phyloP scores from a whole-genome alignment of 805 yeast species.

The Torulaspora microellipsoides region DNA sequence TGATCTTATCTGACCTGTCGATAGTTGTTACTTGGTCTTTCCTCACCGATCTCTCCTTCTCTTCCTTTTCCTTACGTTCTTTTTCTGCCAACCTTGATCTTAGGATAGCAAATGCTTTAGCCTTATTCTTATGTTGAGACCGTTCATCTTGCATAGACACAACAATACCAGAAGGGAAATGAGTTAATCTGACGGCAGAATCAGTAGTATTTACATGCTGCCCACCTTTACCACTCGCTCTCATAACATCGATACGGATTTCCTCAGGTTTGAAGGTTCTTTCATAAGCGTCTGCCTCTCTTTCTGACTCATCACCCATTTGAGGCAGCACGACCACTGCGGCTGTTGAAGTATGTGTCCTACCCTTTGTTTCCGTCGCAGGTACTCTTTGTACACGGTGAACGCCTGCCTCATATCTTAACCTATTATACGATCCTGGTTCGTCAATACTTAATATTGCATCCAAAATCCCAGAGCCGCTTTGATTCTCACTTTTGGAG shows the following conservation, averaged over 20 bases:
- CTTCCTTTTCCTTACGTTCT: conserved; percentile 61
- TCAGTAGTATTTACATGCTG: conserved; percentile 98
- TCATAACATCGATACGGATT: conserved; percentile 90
- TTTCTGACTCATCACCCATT: conserved; percentile 52
- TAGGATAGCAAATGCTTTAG: conserved; percentile 80
- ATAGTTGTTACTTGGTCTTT: conserved; percentile 83
- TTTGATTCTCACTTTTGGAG: conserved; percentile 50
- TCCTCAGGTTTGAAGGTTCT: conserved; percentile 80
- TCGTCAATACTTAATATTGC: conserved; percentile 72
- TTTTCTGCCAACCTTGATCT: conserved; percentile 80
- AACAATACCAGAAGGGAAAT: conserved; percentile 82
- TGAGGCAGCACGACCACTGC: conserved; percentile 93
- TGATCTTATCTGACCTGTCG: conserved; percentile 85
- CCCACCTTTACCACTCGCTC: conserved; percentile 96
- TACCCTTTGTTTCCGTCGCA: conserved; percentile 86
- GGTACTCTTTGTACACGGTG: conserved; percentile 96
- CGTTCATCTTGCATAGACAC: conserved; percentile 93
- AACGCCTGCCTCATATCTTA: conserved; percentile 89
- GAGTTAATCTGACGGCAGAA: conserved; percentile 91
- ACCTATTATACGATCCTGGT: conserved; percentile 67
- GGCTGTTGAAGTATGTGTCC: conserved; percentile 93
- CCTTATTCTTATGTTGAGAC: conserved; percentile 91
- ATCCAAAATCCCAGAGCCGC: conserved; percentile 66
- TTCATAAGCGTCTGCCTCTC: conserved; percentile 48
- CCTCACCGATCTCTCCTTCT: conserved; percentile 60